Conservation (phyloP, 805 yeast species). For the Cyberlindnera mississippiensis region DNA sequence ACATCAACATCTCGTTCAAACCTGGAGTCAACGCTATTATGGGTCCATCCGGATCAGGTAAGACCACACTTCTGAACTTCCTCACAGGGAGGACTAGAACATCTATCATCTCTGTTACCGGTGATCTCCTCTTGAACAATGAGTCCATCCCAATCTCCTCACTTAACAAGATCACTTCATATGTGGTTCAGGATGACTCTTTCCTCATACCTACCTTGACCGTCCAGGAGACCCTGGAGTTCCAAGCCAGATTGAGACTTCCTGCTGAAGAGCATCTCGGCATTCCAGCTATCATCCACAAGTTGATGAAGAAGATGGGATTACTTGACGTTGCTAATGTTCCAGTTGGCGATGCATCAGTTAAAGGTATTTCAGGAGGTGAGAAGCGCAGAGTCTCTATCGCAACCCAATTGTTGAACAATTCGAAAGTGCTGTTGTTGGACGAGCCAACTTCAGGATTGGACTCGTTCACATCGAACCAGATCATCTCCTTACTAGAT, state of each 20-base stretch:
- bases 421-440: conserved; percentile 59
- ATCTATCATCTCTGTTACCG: conserved; percentile 29
- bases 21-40: conserved; percentile 74
- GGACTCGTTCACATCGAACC: conserved; percentile 72
- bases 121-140: conserved; percentile 43
- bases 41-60: conserved; percentile 84
- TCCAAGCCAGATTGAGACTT: conserved; percentile 66
- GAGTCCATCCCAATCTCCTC: conserved; percentile 30
- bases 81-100: conserved; percentile 51
- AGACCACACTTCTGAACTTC: conserved; percentile 60
- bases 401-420: conserved; percentile 70
- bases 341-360: conserved; percentile 51
- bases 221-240: conserved; percentile 70
- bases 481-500: conserved; percentile 58
- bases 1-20: conserved; percentile 56
- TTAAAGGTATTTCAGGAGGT: conserved; percentile 70
- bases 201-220: conserved; percentile 67
- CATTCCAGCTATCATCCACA: conserved; percentile 45
- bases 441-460: conserved; percentile 92
- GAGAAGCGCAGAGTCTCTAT: conserved; percentile 82
- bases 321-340: conserved; percentile 18
- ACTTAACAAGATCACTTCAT: conserved; percentile 49
- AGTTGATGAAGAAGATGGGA: conserved; percentile 61
- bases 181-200: conserved; percentile 79
- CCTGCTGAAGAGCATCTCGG: conserved; percentile 41